Evolutionary conservation across 441 rosid species (phyloP).

Genomic region (Viola pubescens): DNA sequence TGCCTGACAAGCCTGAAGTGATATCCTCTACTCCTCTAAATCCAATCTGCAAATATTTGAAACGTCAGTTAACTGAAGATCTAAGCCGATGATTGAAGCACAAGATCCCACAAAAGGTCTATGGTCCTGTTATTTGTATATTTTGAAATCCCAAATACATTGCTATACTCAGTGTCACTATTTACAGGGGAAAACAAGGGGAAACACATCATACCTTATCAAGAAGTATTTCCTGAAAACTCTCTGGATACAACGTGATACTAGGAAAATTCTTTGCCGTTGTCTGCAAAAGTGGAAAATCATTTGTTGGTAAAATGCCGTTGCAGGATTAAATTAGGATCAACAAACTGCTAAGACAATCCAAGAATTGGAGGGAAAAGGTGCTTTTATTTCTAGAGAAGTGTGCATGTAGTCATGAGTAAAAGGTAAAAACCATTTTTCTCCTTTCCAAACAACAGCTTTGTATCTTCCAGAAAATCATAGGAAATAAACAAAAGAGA

Average conservation of each 20-base stretch:
- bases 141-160: not conserved
- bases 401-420: too few species aligned
- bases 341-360: too few species aligned
- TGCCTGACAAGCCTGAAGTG: conserved; percentile 52
- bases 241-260: conserved; percentile 43
- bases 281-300: conserved; percentile 41
- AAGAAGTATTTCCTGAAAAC: conserved; percentile 71
- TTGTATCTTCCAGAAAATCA: too few species aligned
- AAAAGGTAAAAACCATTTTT: too few species aligned
- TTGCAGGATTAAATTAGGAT: too few species aligned
- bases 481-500: too few species aligned
- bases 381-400: too few species aligned
- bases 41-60: conserved; percentile 53
- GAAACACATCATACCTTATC: conserved; percentile 53
- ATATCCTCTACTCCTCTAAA: conserved; percentile 72
- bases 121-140: not conserved
- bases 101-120: not conserved
- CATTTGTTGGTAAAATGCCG: not conserved
- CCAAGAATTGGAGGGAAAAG: too few species aligned
- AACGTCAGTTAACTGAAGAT: not conserved
- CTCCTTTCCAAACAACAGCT: too few species aligned
- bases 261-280: conserved; percentile 42
- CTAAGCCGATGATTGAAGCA: not conserved
- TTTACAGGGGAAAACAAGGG: not conserved
- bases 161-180: not conserved